Percentiles rank a stretch among this genome's conserved stretches.
Conservation (phyloP, 768 basidiomycete genomes). For the Russula olivacea region DNA sequence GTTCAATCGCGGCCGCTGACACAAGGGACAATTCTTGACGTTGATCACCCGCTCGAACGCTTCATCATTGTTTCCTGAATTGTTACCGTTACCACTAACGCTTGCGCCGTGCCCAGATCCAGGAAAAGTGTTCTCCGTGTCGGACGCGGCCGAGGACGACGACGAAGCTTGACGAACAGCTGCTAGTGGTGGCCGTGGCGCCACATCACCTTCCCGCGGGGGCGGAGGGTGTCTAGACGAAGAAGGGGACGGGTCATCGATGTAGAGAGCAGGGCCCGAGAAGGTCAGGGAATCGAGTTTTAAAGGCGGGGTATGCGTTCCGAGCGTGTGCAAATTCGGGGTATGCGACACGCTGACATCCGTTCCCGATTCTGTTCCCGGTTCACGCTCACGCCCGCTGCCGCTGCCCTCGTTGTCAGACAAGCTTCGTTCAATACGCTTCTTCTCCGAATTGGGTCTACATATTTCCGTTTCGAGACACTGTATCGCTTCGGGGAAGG, state of each 20-base stretch:
- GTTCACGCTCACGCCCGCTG: constrained; percentile 7
- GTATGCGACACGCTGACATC: constrained; percentile 51
- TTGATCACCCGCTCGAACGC: constrained; percentile 85
- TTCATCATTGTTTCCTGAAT: constrained; percentile 29
- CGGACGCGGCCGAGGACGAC: constrained; percentile 41
- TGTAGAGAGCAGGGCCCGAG: constrained; percentile 44
- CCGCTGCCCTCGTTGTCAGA: constrained; percentile 36
- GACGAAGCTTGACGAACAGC: constrained; percentile 29
- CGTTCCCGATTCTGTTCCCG: constrained; percentile 19
- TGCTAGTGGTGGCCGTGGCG: neutral
- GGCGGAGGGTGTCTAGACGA: neutral
- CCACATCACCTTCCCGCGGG: neutral
- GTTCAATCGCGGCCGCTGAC: constrained; percentile 80
- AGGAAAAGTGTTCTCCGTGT: constrained; percentile 36
- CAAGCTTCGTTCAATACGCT: constrained; percentile 42
- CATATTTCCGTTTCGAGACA: constrained; percentile 83
- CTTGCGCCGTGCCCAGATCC: too few species aligned
- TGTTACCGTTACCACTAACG: neutral
- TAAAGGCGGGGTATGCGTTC: constrained; percentile 33
- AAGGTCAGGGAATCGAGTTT: constrained; percentile 56
- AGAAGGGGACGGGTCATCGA: constrained; percentile 25
- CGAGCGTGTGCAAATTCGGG: constrained; percentile 39
- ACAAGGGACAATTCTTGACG: constrained; percentile 89
- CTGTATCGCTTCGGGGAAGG: constrained; percentile 70
- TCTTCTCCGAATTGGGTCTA: constrained; percentile 66